Evolutionary conservation across 2,329 filamentous ascomycete genomes (phyloP).

Genomic region (Didymella pomorum): DNA sequence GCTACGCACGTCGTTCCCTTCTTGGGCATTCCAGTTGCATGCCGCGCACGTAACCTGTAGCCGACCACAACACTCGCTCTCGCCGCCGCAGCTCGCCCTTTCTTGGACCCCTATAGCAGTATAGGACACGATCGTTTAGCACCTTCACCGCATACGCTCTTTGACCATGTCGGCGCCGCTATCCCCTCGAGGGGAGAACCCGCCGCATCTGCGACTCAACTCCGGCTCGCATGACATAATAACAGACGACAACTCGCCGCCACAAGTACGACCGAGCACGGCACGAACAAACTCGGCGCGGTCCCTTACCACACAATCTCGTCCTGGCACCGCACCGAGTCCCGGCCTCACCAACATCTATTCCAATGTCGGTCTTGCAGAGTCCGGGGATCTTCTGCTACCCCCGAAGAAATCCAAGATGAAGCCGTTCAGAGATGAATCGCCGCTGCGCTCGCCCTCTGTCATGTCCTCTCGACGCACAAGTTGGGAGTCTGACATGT

Average conservation of each 20-base stretch:
- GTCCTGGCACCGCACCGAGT: conserved; percentile 49
- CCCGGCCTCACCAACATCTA: conserved; percentile 47
- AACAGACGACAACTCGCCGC: conserved; percentile 45
- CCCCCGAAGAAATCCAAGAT: conserved; percentile 59
- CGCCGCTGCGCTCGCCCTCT: conserved; percentile 60
- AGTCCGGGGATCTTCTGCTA: conserved; percentile 61
- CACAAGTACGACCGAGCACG: conserved; percentile 47
- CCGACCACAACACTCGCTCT: conserved; percentile 20
- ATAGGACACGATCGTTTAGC: conserved; percentile 15
- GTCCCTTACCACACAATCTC: conserved; percentile 53
- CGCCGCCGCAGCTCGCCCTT: conserved; percentile 13
- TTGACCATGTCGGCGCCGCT: conserved; percentile 37
- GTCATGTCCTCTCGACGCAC: conserved; percentile 67
- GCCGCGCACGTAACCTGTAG: conserved; percentile 27
- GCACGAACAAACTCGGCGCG: conserved; percentile 54
- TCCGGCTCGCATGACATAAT: conserved; percentile 64
- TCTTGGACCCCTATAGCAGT: conserved; percentile 33
- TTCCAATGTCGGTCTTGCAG: conserved; percentile 45
- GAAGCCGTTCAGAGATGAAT: conserved; percentile 61
- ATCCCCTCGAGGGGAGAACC: conserved; percentile 46
- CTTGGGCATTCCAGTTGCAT: conserved; percentile 41
- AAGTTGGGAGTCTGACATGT: conserved; percentile 70
- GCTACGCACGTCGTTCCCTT: conserved; percentile 28
- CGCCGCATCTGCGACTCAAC: conserved; percentile 71
- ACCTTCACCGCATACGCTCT: conserved; percentile 21